Evolutionary conservation across 179 eudicot genomes (phyloP).

Genomic region (Sideroxylon spinosum): DNA sequence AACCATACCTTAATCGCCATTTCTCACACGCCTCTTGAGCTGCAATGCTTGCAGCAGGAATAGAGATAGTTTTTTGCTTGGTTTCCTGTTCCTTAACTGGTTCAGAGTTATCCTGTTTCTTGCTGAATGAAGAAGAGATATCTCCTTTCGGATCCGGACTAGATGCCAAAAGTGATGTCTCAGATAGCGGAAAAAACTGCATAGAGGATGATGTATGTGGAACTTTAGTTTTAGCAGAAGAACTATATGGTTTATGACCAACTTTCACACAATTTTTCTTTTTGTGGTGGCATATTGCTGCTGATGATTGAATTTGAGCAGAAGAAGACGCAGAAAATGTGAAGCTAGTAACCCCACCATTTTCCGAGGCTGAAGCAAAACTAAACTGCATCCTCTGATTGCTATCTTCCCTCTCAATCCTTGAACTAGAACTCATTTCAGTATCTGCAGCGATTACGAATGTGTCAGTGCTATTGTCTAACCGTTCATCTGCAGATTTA

Average conservation of each 20-base stretch:
- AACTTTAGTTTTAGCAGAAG: slow-evolving; percentile 17
- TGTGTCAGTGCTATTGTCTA: slow-evolving; percentile 32
- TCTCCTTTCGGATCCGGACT: slow-evolving; percentile 35
- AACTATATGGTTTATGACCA: slow-evolving; percentile 29
- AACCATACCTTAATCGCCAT: slow-evolving; percentile 79
- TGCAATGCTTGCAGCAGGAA: slow-evolving; percentile 35
- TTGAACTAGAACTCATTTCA: slow-evolving; percentile 35
- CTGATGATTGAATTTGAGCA: slow-evolving; percentile 35
- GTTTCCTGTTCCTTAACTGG: slow-evolving; percentile 30
- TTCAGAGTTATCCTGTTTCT: slow-evolving; percentile 24
- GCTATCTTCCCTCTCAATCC: slow-evolving; percentile 32
- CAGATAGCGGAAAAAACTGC: slow-evolving; percentile 36
- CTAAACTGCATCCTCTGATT: slow-evolving; percentile 27
- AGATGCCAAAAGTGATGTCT: slow-evolving; percentile 31
- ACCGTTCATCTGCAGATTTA: slow-evolving; percentile 44
- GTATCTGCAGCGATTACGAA: slow-evolving; percentile 37
- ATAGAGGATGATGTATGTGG: slow-evolving; percentile 27
- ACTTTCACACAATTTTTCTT: slow-evolving; percentile 54
- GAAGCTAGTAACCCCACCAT: slow-evolving; percentile 36
- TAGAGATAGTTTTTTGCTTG: slow-evolving; percentile 26
- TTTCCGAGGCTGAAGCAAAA: slow-evolving; percentile 33
- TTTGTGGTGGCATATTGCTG: slow-evolving; percentile 37
- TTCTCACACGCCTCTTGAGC: slow-evolving; percentile 91
- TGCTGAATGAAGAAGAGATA: slow-evolving; percentile 21
- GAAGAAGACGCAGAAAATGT: slow-evolving; percentile 60